Evolutionary conservation across 805 yeast genomes (phyloP).

Genomic region (Starmerella riodocensis): DNA sequence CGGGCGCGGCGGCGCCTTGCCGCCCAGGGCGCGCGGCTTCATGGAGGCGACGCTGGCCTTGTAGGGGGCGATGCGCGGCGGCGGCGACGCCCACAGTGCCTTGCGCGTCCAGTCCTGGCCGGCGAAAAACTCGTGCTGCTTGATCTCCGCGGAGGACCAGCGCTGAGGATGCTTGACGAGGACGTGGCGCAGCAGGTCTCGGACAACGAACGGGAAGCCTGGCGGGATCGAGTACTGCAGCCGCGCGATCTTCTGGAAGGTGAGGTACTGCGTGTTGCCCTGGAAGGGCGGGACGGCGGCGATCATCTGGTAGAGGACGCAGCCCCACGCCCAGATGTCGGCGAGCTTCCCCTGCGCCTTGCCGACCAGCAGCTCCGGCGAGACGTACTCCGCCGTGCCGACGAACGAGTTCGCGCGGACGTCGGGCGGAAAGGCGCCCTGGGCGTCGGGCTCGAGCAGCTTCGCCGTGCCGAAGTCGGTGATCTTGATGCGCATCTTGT

Average conservation of each 20-base stretch:
- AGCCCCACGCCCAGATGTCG: constrained; percentile 91
- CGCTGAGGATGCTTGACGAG: constrained; percentile 60
- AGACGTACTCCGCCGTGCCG: constrained; percentile 94
- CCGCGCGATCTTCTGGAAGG: constrained; percentile 76
- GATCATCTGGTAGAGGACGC: constrained; percentile 70
- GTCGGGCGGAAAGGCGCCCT: constrained; percentile 27
- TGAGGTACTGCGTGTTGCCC: constrained; percentile 70
- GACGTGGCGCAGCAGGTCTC: constrained; percentile 53
- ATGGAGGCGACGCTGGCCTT: constrained; percentile 18
- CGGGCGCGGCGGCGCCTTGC: constrained; percentile 1
- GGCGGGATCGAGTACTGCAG: constrained; percentile 61
- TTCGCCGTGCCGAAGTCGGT: constrained; percentile 99
- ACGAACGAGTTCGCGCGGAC: constrained; percentile 57
- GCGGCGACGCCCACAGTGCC: constrained; percentile 52
- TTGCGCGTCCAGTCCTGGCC: constrained; percentile 57
- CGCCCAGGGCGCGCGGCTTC: constrained; percentile 15
- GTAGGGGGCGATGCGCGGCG: constrained; percentile 53
- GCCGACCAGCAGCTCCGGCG: constrained; percentile 72
- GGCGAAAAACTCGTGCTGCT: constrained; percentile 59
- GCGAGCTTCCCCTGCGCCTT: constrained; percentile 74
- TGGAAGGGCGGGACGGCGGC: constrained; percentile 83
- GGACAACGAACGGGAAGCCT: constrained; percentile 48
- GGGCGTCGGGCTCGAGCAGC: constrained; percentile 34
- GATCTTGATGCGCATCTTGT: constrained; percentile 75
- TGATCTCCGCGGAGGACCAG: constrained; percentile 42